Evolutionary conservation across 2,329 filamentous ascomycete genomes (phyloP).

Genomic region (Exophiala bonariae): DNA sequence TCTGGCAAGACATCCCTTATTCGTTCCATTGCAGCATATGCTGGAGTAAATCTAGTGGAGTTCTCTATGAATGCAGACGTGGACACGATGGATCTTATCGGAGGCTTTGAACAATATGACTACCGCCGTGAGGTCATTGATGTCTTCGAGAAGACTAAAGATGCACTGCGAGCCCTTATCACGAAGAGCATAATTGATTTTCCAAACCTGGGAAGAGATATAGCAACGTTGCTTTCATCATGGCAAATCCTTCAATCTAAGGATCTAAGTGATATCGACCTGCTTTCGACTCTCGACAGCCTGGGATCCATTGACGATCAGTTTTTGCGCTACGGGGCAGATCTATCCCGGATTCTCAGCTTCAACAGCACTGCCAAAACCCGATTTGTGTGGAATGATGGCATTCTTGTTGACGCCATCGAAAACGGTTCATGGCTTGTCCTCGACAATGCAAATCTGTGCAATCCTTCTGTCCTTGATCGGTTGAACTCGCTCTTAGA

Average conservation of each 20-base stretch:
- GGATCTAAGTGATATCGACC: neutral
- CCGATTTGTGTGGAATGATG: slow-evolving; percentile 90
- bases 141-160: slow-evolving; percentile 55
- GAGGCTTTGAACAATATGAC: slow-evolving; percentile 94
- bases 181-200: slow-evolving; percentile 15
- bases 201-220: too few relatives aligned
- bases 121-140: slow-evolving; percentile 69
- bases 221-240: neutral
- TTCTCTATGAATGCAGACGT: slow-evolving; percentile 93
- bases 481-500: slow-evolving; percentile 92
- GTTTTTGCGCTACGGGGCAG: too few relatives aligned
- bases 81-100: slow-evolving; percentile 95
- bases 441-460: slow-evolving; percentile 95
- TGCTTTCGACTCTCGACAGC: neutral
- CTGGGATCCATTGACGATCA: neutral
- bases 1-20: slow-evolving; percentile 83
- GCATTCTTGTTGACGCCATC: slow-evolving; percentile 83
- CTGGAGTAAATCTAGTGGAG: slow-evolving; percentile 73
- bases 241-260: neutral
- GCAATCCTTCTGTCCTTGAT: slow-evolving; percentile 91
- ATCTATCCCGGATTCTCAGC: too few relatives aligned
- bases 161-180: slow-evolving; percentile 44
- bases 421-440: slow-evolving; percentile 88
- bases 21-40: slow-evolving; percentile 74
- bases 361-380: neutral